Evolutionary conservation across 2,329 filamentous ascomycete species (phyloP), one percentile per base, ranked within the genome.

Genomic region (Pestalotiopsis sp.): DNA sequence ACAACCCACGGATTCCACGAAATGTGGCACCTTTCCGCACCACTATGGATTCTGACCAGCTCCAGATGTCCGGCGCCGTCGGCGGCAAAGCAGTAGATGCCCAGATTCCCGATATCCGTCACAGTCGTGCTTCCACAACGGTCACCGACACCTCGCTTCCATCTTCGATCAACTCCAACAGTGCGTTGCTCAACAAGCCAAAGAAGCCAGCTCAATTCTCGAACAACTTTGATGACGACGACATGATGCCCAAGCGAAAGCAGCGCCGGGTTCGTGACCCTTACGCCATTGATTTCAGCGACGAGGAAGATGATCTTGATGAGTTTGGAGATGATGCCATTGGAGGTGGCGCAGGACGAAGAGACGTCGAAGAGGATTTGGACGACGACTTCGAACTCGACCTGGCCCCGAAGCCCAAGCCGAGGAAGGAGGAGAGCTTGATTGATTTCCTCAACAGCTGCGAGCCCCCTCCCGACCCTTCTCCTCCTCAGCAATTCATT

Each of bases 211-310:
- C 73, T 63, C 71, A 78, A 61, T 75, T 78, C 57, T 77, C 75
- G 62, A 82, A 79, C 64, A 79, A 80, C 66, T 82, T 85, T 70
- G 84, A 84, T 36, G 84, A 87, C 2, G 84, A 85, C 1, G 83
- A 87, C 63, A 84, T 85, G 79, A 86, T 90, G 77, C 91, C 93
- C 4, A 87, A 89, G 73, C 89, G 92, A 66, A 97, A 93, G 76
- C 93, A 91, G 59, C 88, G 91, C 60, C 90, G 93, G 36, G 89
- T 94, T 65, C 92, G 89, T 68, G 96, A 99, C 75, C 96, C 95
- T 0, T 98, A 98, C 73, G 93, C 94, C n/a, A 93, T 98, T 71
- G 95, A 98, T 76, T 84, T 90, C 38, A 92, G 91, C 74, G 91
- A 93, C 68, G 89, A 92, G 66, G 90, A 90, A 4, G 85, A 90